These are phyloP conservation scores for Talaromyces sp. DNA, from an alignment of 2,329 filamentous ascomycete genomes.

Conservation along the genomic window DNA sequence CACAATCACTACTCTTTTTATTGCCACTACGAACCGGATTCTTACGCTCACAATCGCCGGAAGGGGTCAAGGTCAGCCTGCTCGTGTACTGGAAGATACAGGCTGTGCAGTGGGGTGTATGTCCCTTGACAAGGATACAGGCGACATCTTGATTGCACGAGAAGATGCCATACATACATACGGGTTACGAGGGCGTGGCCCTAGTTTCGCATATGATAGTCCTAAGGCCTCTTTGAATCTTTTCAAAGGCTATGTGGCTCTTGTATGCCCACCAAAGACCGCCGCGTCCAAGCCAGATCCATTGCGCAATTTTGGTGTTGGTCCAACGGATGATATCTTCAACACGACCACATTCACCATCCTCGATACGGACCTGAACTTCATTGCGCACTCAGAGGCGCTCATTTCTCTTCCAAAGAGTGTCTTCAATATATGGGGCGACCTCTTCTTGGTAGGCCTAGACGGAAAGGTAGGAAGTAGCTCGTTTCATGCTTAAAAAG, in stretches of 20 bases:
- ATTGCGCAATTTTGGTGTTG: slow-evolving; percentile 68
- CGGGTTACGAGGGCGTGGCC: slow-evolving; percentile 73
- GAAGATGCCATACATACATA: slow-evolving; percentile 97
- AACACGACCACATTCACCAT: slow-evolving; percentile 84
- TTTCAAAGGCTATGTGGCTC: slow-evolving; percentile 78
- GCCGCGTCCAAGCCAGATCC: slow-evolving; percentile 52
- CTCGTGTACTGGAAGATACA: slow-evolving; percentile 79
- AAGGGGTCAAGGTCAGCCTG: slow-evolving; percentile 81
- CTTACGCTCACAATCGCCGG: slow-evolving; percentile 82
- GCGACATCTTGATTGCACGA: slow-evolving; percentile 83
- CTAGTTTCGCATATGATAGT: slow-evolving; percentile 86
- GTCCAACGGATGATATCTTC: slow-evolving; percentile 70
- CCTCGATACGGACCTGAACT: slow-evolving; percentile 84
- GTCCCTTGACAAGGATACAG: slow-evolving; percentile 72
- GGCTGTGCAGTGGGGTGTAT: slow-evolving; percentile 95
- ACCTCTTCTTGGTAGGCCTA: slow-evolving; percentile 81
- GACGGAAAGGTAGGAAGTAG: slow-evolving; percentile 71
- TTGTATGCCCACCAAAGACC: slow-evolving; percentile 72
- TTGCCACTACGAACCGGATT: slow-evolving; percentile 84
- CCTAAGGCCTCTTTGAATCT: slow-evolving; percentile 76
- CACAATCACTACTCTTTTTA: slow-evolving; percentile 69
- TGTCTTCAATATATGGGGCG: slow-evolving; percentile 83
- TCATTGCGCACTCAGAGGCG: slow-evolving; percentile 83
- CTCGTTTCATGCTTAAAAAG: background rate
- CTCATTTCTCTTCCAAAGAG: slow-evolving; percentile 73